A percentile compares a stretch with the other conserved stretches of the same genome.
Conservation (phyloP, 176 grass and related monocot genomes). For the Aegilops bicornis region DNA sequence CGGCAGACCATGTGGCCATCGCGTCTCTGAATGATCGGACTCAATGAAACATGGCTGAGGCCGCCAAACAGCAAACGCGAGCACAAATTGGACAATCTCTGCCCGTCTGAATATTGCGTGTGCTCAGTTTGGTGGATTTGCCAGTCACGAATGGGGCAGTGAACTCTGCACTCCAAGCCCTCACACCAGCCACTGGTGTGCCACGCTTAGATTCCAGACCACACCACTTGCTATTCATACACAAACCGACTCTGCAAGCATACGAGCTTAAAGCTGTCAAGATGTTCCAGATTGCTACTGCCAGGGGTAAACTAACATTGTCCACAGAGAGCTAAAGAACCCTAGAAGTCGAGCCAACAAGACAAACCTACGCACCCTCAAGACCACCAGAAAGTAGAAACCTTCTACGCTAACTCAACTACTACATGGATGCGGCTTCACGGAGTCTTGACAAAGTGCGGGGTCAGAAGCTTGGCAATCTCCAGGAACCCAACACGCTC, state of each 20-base stretch:
- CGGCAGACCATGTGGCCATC: too few relatives aligned
- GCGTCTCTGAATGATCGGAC: not conserved
- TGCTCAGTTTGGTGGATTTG: not conserved
- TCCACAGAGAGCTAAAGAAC: not conserved
- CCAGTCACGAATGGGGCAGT: not conserved
- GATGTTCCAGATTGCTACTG: conserved; percentile 5
- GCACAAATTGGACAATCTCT: not conserved
- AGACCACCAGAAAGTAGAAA: not conserved
- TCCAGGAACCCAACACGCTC: conserved; percentile 94
- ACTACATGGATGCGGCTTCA: conserved; percentile 16
- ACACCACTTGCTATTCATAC: conserved; percentile 1
- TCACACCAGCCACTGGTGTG: not conserved
- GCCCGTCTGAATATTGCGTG: not conserved
- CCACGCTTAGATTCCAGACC: not conserved
- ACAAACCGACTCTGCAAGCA: not conserved
- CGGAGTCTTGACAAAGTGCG: conserved; percentile 67
- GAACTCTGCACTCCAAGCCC: not conserved
- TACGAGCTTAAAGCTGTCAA: not conserved
- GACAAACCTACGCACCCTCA: conserved; percentile 7
- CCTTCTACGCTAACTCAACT: conserved; percentile 29
- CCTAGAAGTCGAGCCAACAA: conserved; percentile 35
- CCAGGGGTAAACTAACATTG: not conserved
- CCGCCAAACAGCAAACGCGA: not conserved
- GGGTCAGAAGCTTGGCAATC: conserved; percentile 75
- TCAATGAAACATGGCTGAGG: not conserved